Evolutionary conservation across 2,329 filamentous ascomycete genomes (phyloP), one percentile per base, ranked within the genome.

Genomic region (Curvularia eragrostidis): DNA sequence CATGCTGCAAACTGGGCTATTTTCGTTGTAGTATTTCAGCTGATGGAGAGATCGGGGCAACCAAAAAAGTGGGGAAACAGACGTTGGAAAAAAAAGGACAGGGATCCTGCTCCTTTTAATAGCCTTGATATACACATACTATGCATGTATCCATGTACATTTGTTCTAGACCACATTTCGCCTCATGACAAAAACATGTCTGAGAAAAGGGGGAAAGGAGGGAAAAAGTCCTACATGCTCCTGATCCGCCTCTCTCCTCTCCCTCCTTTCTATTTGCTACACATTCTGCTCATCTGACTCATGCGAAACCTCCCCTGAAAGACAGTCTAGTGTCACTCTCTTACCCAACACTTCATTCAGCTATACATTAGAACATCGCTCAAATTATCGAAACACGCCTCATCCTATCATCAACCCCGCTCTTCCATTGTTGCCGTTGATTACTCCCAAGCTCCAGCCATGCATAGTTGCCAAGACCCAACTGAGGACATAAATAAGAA

Each of bases 291-390:
- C 15, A 28, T 44, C 21, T 23, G 23, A 15, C 39, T 42, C 39
- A 42, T 19, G 21, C 15, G 10, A 36, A 36, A n/a, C 4, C 13
- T 10, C 5, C 12, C 3, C 48, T 23, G 2, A 49, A 9, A 49
- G 23, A 15, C 48, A 43, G 5, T 39, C 32, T 48, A 48, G 13
- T 23, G 19, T 43, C 48, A 18, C 15, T 26, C 13, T 5, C 28
- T 12, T 26, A 13, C 12, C 9, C 15, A 6, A 10, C 28, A 36
- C 32, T 24, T 12, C 15, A 41, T 26, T 44, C 39, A 34, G 49
- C 39, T 52, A 52, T 43, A 52, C 39, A 52, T 52, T 52, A 52
- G 3, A 43, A 52, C 9, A 30, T 26, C 19, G 28, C 49, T 24
- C 30, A 34, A 43, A 23, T 30, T 52, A 36, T 52, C 21, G 15